A percentile compares a stretch with the other conserved stretches of the same genome.
Conservation (phyloP, 495 filamentous ascomycete species). For the Penicillium lagena region DNA sequence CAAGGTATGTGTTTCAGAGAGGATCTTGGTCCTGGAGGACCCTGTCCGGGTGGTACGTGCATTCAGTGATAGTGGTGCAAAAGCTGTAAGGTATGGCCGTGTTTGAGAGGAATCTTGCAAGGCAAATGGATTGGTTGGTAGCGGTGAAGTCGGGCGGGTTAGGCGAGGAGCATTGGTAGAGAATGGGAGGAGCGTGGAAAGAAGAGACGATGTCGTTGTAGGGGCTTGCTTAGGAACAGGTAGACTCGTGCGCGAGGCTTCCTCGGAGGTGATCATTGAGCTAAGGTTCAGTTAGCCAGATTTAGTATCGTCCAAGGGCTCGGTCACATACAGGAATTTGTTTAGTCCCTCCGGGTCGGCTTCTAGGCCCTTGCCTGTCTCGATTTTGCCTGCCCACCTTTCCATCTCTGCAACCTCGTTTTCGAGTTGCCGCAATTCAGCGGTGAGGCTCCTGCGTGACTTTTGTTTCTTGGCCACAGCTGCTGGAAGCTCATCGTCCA, state of each 20-base stretch:
- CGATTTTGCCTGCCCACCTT: constrained; percentile 23
- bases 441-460: constrained; percentile 21
- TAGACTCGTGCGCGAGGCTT: constrained; percentile 14
- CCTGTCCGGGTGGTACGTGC: constrained; percentile 18
- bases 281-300: constrained; percentile 15
- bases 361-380: constrained; percentile 15
- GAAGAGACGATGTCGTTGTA: constrained; percentile 29
- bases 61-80: constrained; percentile 30
- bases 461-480: constrained; percentile 25
- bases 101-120: constrained; percentile 21
- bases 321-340: constrained; percentile 23
- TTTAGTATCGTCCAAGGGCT: neutral
- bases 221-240: constrained; percentile 5
- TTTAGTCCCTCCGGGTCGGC: constrained; percentile 9
- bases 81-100: constrained; percentile 28
- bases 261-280: constrained; percentile 18
- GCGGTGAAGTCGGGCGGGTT: constrained; percentile 12
- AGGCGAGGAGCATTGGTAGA: constrained; percentile 22
- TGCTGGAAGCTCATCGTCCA: constrained; percentile 11
- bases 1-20: constrained; percentile 32
- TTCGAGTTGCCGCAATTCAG: constrained; percentile 26
- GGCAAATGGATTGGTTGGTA: constrained; percentile 31
- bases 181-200: constrained; percentile 37
- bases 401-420: constrained; percentile 32
- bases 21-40: constrained; percentile 3